Evolutionary conservation across 208 protist species (phyloP).

Genomic region (Acanthamoeba rhysodes): DNA sequence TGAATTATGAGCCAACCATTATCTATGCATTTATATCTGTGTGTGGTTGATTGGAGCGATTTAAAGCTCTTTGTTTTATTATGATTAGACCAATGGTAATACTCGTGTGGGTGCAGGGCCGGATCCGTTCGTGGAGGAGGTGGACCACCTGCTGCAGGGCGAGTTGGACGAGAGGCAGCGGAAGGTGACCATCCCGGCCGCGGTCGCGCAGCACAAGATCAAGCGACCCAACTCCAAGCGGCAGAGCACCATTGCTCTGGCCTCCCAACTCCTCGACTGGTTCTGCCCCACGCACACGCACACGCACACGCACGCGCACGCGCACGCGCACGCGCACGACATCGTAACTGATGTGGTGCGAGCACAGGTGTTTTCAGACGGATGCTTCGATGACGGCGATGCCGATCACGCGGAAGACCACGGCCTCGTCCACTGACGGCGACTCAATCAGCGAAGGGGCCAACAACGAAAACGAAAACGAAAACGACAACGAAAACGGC

Average conservation of each 20-base stretch:
- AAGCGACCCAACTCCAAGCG: not conserved
- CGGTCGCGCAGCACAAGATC: not conserved
- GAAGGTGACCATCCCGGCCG: not conserved
- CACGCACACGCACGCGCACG: not conserved
- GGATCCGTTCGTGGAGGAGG: constrained; percentile 18
- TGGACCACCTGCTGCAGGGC: not conserved
- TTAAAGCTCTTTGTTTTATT: too few relatives aligned
- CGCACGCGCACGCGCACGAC: too few relatives aligned
- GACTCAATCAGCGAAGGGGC: not conserved
- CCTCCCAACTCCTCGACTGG: constrained; percentile 35
- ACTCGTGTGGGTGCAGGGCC: not conserved
- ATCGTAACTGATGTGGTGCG: not conserved
- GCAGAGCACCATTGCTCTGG: constrained; percentile 4
- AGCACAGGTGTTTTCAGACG: constrained; percentile 27
- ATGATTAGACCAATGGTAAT: not conserved
- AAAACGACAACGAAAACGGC: not conserved
- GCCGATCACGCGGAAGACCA: not conserved
- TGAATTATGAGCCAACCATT: not conserved
- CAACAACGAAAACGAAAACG: not conserved
- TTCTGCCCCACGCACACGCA: not conserved
- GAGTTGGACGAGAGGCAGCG: not conserved
- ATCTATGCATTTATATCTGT: not conserved
- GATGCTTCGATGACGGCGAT: not conserved
- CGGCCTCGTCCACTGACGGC: not conserved
- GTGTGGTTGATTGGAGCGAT: not conserved